Percentiles rank a stretch among this genome's conserved stretches.
Conservation (phyloP, 106 monocot genomes). For the Chionographis japonica region DNA sequence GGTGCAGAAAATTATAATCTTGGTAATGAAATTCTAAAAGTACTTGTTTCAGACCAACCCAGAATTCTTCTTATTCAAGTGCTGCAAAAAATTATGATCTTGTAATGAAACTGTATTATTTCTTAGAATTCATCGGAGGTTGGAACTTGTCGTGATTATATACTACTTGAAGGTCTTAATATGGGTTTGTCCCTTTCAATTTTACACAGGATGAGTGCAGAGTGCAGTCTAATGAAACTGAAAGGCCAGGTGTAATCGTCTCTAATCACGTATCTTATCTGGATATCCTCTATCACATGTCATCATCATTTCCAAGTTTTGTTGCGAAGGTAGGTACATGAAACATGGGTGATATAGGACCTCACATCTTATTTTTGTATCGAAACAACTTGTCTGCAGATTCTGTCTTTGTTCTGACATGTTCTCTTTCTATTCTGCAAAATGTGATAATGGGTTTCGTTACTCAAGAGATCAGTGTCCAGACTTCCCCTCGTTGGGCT, state of each 20-base stretch:
- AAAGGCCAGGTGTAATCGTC: conserved; percentile 49
- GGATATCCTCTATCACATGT: conserved; percentile 80
- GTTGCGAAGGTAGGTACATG: conserved; percentile 77
- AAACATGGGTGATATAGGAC: not conserved
- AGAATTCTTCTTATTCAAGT: no score
- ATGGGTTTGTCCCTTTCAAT: not conserved
- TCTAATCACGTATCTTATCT: conserved; percentile 73
- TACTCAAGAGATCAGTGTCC: conserved; percentile 90
- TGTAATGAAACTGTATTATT: no score
- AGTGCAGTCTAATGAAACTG: conserved; percentile 35
- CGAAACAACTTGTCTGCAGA: not conserved
- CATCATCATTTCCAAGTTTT: conserved; percentile 71
- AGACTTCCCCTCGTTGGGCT: conserved; percentile 86
- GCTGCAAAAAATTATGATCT: no score
- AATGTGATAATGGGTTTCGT: conserved; percentile 11
- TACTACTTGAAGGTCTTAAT: no score
- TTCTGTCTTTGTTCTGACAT: conserved; percentile 25
- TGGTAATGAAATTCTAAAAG: no score
- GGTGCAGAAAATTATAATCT: no score
- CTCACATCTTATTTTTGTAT: not conserved
- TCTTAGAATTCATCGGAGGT: no score
- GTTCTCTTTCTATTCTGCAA: conserved; percentile 8
- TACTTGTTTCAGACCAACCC: no score
- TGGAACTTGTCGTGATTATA: no score
- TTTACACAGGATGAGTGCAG: conserved; percentile 32